Base-by-base conservation (phyloP, 768 basidiomycete species). In the Boletus barrowsii region DNA sequence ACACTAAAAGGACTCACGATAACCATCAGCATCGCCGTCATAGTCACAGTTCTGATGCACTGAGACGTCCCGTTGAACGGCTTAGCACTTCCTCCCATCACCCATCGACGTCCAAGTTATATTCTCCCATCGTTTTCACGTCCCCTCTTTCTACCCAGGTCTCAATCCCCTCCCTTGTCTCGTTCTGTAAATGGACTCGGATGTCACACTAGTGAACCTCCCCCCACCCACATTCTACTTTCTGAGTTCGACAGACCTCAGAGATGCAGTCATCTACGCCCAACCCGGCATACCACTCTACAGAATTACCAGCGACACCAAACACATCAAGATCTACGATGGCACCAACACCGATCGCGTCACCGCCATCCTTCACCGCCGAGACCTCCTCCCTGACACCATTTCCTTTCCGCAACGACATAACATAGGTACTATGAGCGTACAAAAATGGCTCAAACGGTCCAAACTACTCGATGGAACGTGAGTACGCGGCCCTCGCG, bases 371-470 rank as follows among this genome's bases (percentile, higher is more conserved):
- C 42, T 70, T 22, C 68, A 70, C 18, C 64, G 49, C 20, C 55
- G 68, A 14, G 68, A 62, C 8, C 29, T 71, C 29, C 56, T 72
- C 42, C 52, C 60, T 8, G 62, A 72, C 20, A 68, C 56, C 5
- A 57, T 70, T 10, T 64, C 62, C 15, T 72, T 70, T 42, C 64
- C 68, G n/a, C 51, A 44, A 18, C 58, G 57, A 14, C 35, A 33
- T 24, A 20, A n/a, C 10, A 32, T 42, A 10, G 4, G 44, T 14
- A 24, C 45, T 4, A 11, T 66, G 29, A 61, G 35, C 49, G 17
- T 68, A 9, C 68, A 64, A 20, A 61, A 67, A 45, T 70, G 68
- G 68, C 55, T 70, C 20, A 65, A 56, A 53, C 64, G 56, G 32
- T 61, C 56, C 32, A 72, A 64, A 40, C 39, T 60, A 14, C 30